A percentile compares a stretch with the other conserved stretches of the same genome.
Evolutionary conservation across 1,284 basidiomycete species (phyloP).

Genomic region (Irpex rosettiformis): DNA sequence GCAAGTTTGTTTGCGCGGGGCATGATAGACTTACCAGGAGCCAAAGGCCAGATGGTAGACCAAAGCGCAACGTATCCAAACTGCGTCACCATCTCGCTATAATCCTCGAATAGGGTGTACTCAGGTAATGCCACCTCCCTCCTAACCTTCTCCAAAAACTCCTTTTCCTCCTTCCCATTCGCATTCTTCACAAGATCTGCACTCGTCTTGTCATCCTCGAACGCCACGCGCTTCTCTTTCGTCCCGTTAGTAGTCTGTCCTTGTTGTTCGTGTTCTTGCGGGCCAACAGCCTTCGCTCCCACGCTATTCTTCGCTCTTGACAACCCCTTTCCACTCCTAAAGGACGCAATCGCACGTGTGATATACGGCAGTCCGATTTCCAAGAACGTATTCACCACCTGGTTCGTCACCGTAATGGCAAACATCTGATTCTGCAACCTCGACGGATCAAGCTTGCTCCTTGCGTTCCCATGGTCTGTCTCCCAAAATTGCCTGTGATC

Average conservation of each 20-base stretch:
- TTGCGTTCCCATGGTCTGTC: constrained; percentile 43
- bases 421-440: constrained; percentile 92
- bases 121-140: constrained; percentile 78
- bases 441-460: constrained; percentile 58
- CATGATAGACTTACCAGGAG: constrained; percentile 53
- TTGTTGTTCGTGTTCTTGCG: constrained; percentile 8
- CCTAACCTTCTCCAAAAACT: constrained; percentile 75
- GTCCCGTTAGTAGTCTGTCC: constrained; percentile 14
- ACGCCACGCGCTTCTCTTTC: constrained; percentile 68
- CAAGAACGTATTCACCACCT: constrained; percentile 77
- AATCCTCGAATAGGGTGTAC: constrained; percentile 83
- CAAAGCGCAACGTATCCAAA: constrained; percentile 93
- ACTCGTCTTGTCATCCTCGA: constrained; percentile 55
- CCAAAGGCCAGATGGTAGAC: constrained; percentile 94
- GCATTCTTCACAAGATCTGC: constrained; percentile 31
- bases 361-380: constrained; percentile 87
- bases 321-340: constrained; percentile 35
- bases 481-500: constrained; percentile 43
- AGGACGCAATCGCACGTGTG: constrained; percentile 56
- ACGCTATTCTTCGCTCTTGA: constrained; percentile 16
- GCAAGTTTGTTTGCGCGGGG: constrained; percentile 23
- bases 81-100: constrained; percentile 94
- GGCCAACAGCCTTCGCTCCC: not conserved
- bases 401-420: constrained; percentile 92
- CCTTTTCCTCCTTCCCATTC: constrained; percentile 58